Base-by-base conservation (phyloP, 1,139 yeast genomes). In the Hyphopichia burtonii region DNA sequence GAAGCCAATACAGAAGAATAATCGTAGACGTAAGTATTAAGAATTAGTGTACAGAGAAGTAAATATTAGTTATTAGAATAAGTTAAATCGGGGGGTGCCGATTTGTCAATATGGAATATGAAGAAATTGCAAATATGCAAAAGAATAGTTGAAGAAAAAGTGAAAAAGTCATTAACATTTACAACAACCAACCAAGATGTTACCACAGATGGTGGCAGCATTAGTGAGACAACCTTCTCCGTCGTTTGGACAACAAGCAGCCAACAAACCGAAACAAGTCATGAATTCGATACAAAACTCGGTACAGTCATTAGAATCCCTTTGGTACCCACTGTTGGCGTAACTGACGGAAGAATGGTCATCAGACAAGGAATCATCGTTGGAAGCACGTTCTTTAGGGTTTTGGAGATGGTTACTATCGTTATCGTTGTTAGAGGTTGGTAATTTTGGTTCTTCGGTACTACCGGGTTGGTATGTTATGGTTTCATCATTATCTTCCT, bases 221-320 rank as follows among this genome's bases (percentile, higher is more conserved):
- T 65, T 53, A 28, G 72, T 62, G 40, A 71, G 46, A 46, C 66
- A 72, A 14, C 78, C 77, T 39, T 71, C 76, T 3, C 72, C 71
- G 28, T 56, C 58, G 33, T 65, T 50, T 10, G 78, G 78, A 49
- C 75, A 71, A 52, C 75, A 72, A 5, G 61, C 53, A 39, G 68
- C 72, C 38, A 66, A 64, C 40, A 70, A 55, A 1, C 78, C 78
- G 44, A 72, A 73, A 48, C 78, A 73, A 12, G 65, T 47, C 43
- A 58, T 56, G 39, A 55, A 59, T 44, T 71, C 77, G 38, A 67
- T 51, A 47, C 75, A 71, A 46, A 72, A 72, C 47, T 71, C 77
- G 4, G 73, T 55, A 49, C 78, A 73, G 46, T 73, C 77, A 48
- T 70, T 69, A 27, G 53, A 39, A 12, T 68, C 65, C 41, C 66